Evolutionary conservation across 1,284 basidiomycete genomes (phyloP).

Genomic region (Singerocomus rubriflavus): DNA sequence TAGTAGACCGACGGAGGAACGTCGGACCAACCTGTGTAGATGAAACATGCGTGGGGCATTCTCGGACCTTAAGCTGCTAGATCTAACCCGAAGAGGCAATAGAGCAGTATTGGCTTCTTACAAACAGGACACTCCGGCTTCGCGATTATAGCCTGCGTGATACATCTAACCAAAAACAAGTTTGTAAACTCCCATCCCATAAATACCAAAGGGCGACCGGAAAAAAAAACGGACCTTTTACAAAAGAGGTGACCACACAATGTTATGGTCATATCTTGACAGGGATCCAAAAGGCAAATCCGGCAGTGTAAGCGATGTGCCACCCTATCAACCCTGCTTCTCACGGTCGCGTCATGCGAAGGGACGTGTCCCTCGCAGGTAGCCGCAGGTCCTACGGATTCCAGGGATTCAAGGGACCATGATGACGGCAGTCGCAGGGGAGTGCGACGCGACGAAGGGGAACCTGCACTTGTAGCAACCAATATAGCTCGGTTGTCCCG

Average conservation of each 20-base stretch:
- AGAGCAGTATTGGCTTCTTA: constrained; percentile 44
- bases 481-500: constrained; percentile 32
- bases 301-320: constrained; percentile 40
- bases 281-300: constrained; percentile 41
- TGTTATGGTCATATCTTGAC: constrained; percentile 48
- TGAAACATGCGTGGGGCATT: not conserved
- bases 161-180: constrained; percentile 33
- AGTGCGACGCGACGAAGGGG: constrained; percentile 22
- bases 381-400: not conserved
- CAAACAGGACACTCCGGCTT: constrained; percentile 48
- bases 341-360: not conserved
- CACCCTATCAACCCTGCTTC: not conserved
- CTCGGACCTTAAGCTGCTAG: constrained; percentile 13
- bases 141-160: constrained; percentile 43
- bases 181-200: not conserved
- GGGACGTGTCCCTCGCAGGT: not conserved
- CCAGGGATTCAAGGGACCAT: constrained; percentile 19
- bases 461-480: constrained; percentile 29
- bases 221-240: constrained; percentile 35
- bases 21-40: not conserved
- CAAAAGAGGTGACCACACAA: constrained; percentile 62
- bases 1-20: not conserved
- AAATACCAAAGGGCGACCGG: not conserved
- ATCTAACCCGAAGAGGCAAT: constrained; percentile 42
- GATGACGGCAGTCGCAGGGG: constrained; percentile 19